phyloP scores from a whole-genome alignment of 1,139 yeast species.

The Chernovozyma aurita region DNA sequence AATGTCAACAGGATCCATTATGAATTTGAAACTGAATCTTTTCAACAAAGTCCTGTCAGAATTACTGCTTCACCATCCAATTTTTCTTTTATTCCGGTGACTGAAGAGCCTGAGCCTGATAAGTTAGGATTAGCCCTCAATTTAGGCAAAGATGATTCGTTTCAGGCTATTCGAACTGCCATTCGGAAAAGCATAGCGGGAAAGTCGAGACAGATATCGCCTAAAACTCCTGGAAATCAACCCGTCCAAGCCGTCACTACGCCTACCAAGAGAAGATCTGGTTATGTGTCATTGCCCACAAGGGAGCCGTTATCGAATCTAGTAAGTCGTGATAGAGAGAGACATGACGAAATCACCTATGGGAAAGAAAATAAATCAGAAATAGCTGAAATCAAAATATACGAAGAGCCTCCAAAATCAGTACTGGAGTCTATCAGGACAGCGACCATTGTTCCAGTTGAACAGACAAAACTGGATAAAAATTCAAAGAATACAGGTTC shows the following conservation, averaged over 20 bases:
- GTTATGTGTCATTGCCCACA: constrained; percentile 37
- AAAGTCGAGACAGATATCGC: constrained; percentile 13
- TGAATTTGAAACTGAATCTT: background rate
- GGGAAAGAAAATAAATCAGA: background rate
- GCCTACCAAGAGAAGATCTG: constrained; percentile 23
- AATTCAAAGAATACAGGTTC: no score
- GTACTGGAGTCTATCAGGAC: no score
- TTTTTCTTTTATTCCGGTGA: constrained; percentile 6
- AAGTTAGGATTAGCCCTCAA: no score
- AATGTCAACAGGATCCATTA: background rate
- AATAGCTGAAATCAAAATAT: background rate
- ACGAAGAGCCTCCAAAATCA: background rate
- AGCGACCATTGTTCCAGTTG: no score
- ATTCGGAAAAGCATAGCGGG: constrained; percentile 38
- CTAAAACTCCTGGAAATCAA: constrained; percentile 10
- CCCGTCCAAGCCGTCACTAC: constrained; percentile 16
- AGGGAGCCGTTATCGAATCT: constrained; percentile 32
- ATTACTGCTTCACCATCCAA: constrained; percentile 3
- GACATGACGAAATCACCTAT: background rate
- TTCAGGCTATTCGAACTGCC: constrained; percentile 36
- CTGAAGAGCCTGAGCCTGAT: background rate
- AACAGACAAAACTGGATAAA: no score
- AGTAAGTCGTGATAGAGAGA: background rate
- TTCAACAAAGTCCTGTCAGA: background rate
- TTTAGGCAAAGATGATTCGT: constrained; percentile 17